A percentile compares a stretch with the other conserved stretches of the same genome.
Conservation (phyloP, 164 flowering plant species). For the Houttuynia cordata region DNA sequence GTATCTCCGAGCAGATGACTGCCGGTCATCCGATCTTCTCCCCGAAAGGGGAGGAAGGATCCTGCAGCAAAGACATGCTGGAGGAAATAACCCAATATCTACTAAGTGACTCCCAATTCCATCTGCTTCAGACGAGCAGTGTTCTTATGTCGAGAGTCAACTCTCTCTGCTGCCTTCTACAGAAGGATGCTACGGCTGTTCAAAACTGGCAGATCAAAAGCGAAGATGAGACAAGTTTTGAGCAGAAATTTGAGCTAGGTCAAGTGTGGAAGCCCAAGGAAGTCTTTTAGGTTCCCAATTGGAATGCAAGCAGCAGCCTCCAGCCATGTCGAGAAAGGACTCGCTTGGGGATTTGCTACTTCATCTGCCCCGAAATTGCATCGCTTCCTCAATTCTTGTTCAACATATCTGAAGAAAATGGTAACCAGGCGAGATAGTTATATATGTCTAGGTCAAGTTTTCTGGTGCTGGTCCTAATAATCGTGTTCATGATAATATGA, state of each 20-base stretch:
- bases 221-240: slow-evolving; percentile 14
- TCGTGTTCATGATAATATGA: too few species aligned
- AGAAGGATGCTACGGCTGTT: slow-evolving; percentile 33
- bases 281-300: slow-evolving; percentile 10
- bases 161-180: slow-evolving; percentile 74
- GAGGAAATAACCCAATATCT: slow-evolving; percentile 56
- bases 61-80: slow-evolving; percentile 22
- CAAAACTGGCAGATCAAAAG: slow-evolving; percentile 17
- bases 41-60: background rate
- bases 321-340: slow-evolving; percentile 64
- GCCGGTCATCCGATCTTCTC: slow-evolving; percentile 29
- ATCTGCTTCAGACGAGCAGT: slow-evolving; percentile 54
- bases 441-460: background rate
- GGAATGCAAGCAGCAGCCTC: slow-evolving; percentile 19
- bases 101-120: slow-evolving; percentile 46
- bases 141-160: slow-evolving; percentile 76
- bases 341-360: slow-evolving; percentile 69
- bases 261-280: slow-evolving; percentile 5
- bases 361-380: slow-evolving; percentile 77
- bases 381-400: slow-evolving; percentile 78
- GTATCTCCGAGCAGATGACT: slow-evolving; percentile 46
- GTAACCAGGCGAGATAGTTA: slow-evolving; percentile 27
- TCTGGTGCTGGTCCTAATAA: background rate
- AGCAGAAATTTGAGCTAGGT: slow-evolving; percentile 5
- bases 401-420: slow-evolving; percentile 59